A percentile compares a stretch with the other conserved stretches of the same genome.
phyloP scores from a whole-genome alignment of 2,329 filamentous ascomycete species.

The Pezicula rhizophila region DNA sequence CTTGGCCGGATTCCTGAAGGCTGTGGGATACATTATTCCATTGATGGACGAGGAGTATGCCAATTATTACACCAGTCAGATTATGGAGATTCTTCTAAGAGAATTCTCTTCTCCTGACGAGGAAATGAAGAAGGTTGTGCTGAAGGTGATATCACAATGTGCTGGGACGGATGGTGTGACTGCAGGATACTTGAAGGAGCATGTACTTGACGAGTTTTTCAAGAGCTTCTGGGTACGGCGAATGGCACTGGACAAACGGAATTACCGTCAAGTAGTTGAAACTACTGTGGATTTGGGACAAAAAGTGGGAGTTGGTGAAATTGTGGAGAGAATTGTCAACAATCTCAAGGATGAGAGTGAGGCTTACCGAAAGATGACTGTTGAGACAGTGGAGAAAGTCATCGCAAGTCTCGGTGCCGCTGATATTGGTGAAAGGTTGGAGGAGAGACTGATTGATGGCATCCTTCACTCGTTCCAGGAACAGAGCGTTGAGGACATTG shows the following conservation, averaged over 20 bases:
- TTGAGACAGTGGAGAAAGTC: constrained; percentile 96
- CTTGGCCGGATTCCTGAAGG: constrained; percentile 91
- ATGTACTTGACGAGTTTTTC: constrained; percentile 94
- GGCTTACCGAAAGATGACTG: constrained; percentile 97
- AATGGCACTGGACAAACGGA: constrained; percentile 95
- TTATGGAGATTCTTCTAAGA: constrained; percentile 95
- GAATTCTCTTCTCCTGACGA: constrained; percentile 97
- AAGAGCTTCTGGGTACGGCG: constrained; percentile 97
- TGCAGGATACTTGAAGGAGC: constrained; percentile 87
- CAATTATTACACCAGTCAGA: constrained; percentile 97
- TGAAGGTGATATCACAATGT: constrained; percentile 96
- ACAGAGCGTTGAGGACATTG: constrained; percentile 90
- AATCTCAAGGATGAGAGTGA: constrained; percentile 98
- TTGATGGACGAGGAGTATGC: constrained; percentile 99
- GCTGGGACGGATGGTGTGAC: constrained; percentile 93
- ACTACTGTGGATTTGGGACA: constrained; percentile 95
- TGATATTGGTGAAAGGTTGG: constrained; percentile 85
- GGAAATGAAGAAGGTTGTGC: constrained; percentile 99
- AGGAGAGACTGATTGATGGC: constrained; percentile 91
- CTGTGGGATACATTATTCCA: constrained; percentile 95
- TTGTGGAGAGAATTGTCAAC: constrained; percentile 84
- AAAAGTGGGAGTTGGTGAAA: constrained; percentile 96
- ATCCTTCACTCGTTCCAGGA: constrained; percentile 97
- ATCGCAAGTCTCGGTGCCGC: constrained; percentile 89
- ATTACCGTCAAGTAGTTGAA: constrained; percentile 96